Evolutionary conservation across 2,329 filamentous ascomycete species (phyloP).

Genomic region (Graphiopsis chlorocephala): DNA sequence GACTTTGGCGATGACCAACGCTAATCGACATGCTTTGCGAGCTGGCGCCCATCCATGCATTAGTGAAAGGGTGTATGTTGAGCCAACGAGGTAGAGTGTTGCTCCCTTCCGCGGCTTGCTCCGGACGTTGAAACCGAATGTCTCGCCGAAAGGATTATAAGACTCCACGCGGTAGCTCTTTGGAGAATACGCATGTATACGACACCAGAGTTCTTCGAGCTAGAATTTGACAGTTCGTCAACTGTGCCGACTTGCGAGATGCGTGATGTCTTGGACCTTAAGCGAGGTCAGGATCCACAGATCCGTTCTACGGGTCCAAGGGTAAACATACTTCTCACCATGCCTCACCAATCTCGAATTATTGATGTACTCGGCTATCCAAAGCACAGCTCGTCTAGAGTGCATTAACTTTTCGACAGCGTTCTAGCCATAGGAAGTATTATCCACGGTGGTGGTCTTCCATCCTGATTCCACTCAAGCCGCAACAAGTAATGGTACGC

Average conservation of each 20-base stretch:
- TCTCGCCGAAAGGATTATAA: background rate
- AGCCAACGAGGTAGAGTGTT: background rate
- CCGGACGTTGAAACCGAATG: background rate
- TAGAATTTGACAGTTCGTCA: background rate
- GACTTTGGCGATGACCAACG: background rate
- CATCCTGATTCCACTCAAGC: background rate
- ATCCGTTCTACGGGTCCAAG: too few relatives aligned
- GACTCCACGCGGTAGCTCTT: background rate
- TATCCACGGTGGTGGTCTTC: background rate
- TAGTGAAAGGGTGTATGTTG: background rate
- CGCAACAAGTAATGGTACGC: background rate
- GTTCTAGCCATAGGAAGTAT: background rate
- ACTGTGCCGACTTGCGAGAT: background rate
- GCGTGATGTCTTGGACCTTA: background rate
- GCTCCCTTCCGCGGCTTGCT: background rate
- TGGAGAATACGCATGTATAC: background rate
- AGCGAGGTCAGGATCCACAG: too few relatives aligned
- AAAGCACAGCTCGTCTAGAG: background rate
- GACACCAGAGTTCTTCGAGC: background rate
- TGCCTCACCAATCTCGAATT: background rate
- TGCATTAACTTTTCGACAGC: background rate
- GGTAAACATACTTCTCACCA: background rate
- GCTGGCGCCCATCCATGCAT: background rate
- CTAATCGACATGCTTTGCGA: background rate
- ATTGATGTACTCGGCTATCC: background rate